Evolutionary conservation across 495 filamentous ascomycete species (phyloP).

Genomic region (Penicillium canescens): DNA sequence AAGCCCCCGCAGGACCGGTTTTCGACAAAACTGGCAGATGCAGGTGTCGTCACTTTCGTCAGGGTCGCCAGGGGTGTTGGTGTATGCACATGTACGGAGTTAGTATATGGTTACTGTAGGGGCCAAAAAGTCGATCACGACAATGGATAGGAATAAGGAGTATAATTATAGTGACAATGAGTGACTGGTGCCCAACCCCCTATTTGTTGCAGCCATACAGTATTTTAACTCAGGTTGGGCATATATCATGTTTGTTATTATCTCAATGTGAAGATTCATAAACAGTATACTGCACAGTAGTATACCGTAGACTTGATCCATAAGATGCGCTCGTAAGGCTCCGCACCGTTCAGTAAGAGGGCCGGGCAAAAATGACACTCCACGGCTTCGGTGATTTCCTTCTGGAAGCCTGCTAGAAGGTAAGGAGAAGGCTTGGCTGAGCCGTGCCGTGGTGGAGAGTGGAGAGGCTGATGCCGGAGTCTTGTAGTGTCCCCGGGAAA

Average conservation of each 20-base stretch:
- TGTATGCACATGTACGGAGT: neutral
- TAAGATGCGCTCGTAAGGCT: constrained; percentile 2
- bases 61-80: constrained; percentile 6
- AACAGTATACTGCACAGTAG: neutral
- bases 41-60: constrained; percentile 12
- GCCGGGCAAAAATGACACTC: constrained; percentile 11
- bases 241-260: no score
- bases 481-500: constrained; percentile 15
- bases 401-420: constrained; percentile 43
- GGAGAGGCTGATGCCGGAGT: constrained; percentile 27
- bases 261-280: no score
- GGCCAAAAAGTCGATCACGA: constrained; percentile 12
- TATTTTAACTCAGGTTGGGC: no score
- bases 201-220: neutral
- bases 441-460: constrained; percentile 27
- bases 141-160: constrained; percentile 9
- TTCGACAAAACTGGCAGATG: constrained; percentile 2
- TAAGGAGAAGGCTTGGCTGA: constrained; percentile 39
- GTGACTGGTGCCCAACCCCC: constrained; percentile 9
- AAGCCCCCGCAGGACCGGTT: constrained; percentile 10
- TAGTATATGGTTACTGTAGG: neutral
- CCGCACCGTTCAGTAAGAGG: constrained; percentile 22
- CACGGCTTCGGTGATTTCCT: constrained; percentile 32
- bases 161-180: neutral
- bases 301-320: constrained; percentile 6